phyloP scores from a whole-genome alignment of 768 basidiomycete genomes.

The Kwoniella sp. region DNA sequence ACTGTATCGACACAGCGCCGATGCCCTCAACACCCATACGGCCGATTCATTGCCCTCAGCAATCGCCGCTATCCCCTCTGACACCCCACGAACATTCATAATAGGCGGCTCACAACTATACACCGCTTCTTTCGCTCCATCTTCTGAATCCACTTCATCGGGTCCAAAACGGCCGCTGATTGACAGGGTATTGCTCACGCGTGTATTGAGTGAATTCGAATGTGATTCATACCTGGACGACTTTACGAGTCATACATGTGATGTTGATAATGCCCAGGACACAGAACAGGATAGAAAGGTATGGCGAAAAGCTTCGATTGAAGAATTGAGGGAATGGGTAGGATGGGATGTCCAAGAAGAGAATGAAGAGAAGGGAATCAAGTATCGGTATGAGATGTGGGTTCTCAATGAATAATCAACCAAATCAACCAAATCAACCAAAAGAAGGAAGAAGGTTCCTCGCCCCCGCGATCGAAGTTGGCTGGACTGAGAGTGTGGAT shows the following conservation, averaged over 20 bases:
- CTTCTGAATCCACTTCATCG: background rate
- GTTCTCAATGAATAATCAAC: constrained; percentile 44
- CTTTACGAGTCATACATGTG: constrained; percentile 57
- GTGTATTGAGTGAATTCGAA: constrained; percentile 72
- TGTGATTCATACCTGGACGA: constrained; percentile 89
- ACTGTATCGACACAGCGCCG: background rate
- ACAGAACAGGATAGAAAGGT: constrained; percentile 5
- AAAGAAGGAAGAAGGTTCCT: no score
- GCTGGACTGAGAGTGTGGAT: no score
- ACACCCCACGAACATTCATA: constrained; percentile 68
- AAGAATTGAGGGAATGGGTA: constrained; percentile 72
- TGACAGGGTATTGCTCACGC: constrained; percentile 83
- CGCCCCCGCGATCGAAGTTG: no score
- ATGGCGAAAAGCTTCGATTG: constrained; percentile 68
- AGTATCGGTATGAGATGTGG: constrained; percentile 98
- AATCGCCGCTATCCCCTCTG: constrained; percentile 17
- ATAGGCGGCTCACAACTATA: constrained; percentile 93
- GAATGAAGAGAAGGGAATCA: constrained; percentile 77
- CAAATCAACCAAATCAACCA: no score
- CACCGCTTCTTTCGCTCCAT: constrained; percentile 62
- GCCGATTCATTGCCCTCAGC: constrained; percentile 23
- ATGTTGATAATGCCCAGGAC: constrained; percentile 9
- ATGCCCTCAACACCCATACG: constrained; percentile 31
- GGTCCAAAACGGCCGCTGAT: constrained; percentile 59
- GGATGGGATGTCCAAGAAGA: constrained; percentile 76